Evolutionary conservation across 2,329 filamentous ascomycete genomes (phyloP), one percentile per base, ranked within the genome.

Genomic region (Ophiostoma sp.): DNA sequence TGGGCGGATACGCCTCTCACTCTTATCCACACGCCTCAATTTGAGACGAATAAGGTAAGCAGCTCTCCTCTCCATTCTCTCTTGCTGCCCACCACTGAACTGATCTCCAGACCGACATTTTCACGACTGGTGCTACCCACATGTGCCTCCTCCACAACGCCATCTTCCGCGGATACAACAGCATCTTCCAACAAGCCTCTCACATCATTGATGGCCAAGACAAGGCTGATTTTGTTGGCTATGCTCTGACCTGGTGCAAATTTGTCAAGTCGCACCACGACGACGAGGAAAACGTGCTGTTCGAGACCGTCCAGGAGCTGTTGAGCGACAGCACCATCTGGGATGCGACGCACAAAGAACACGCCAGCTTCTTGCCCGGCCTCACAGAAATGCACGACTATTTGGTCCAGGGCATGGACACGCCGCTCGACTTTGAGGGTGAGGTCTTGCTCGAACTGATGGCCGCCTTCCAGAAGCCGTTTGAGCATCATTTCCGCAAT

Each of bases 81-180:
- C 4, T 1, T 11, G 36, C 4, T 17, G 9, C 39, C 31, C 57
- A 6, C 19, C 19, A 39, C 69, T 55, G 15, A 9, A 25, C 5
- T 45, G 11, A 15, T 4, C 0, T 48, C 3, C 74, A 88, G 85
- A 86, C 85, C 50, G 87, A 90, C 77, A 82, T 89, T 76, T 90
- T 89, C 79, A 88, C 87, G 0, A 84, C 83, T 0, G 87, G 87
- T 28, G 88, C 89, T 0, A 88, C 87, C 19, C 87, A 91, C 80
- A 91, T 90, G 88, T 84, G 85, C 2, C 79, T 90, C 70, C 82
- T 89, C 69, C 88, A 91, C 83, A 91, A 91, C 77, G 82, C 86
- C 72, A 87, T 91, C 77, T 86, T 91, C 75, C 87, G 89, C 57
- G 87, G 88, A 71, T 89, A 88, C 82, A 91, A 91, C 80, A 87